Percentiles rank a stretch among this genome's conserved stretches.
These are phyloP conservation scores for Myxozyma kluyveri DNA, from an alignment of 805 yeast genomes.

Conservation along the genomic window DNA sequence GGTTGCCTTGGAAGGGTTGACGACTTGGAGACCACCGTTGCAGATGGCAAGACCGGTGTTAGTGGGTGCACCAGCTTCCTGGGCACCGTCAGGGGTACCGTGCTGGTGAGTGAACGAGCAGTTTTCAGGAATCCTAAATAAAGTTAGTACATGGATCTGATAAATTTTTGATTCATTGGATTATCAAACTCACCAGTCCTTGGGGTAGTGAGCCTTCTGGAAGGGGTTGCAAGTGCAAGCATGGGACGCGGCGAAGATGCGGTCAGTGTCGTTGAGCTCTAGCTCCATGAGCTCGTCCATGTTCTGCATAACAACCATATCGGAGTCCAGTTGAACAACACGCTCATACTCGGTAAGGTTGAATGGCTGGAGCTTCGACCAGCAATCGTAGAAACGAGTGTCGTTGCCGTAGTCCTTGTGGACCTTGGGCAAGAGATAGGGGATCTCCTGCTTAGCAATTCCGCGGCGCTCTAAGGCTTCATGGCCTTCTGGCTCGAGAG, in stretches of 20 bases:
- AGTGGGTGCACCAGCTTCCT: constrained; percentile 37
- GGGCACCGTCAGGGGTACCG: constrained; percentile 29
- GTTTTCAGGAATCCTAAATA: constrained; percentile 40
- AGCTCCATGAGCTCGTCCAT: constrained; percentile 60
- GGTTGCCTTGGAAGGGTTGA: constrained; percentile 43
- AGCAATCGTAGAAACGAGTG: constrained; percentile 56
- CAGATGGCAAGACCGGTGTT: constrained; percentile 48
- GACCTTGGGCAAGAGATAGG: constrained; percentile 45
- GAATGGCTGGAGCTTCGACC: constrained; percentile 61
- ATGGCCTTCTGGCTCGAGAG: constrained; percentile 46
- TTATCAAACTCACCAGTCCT: constrained; percentile 43
- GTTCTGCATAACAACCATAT: constrained; percentile 55
- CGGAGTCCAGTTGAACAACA: constrained; percentile 56
- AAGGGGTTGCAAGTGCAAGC: constrained; percentile 65
- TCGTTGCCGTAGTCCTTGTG: constrained; percentile 50
- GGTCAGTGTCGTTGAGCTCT: constrained; percentile 38
- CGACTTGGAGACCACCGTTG: constrained; percentile 59
- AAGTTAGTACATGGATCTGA: background rate
- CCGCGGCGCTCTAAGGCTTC: constrained; percentile 42
- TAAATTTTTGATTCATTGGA: background rate
- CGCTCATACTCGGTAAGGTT: constrained; percentile 50
- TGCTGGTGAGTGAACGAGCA: constrained; percentile 48
- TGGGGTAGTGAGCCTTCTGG: constrained; percentile 52
- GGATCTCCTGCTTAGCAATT: constrained; percentile 45
- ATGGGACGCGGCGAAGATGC: constrained; percentile 53